Conservation (phyloP, 208 protist species). For the Acanthamoeba sp. region DNA sequence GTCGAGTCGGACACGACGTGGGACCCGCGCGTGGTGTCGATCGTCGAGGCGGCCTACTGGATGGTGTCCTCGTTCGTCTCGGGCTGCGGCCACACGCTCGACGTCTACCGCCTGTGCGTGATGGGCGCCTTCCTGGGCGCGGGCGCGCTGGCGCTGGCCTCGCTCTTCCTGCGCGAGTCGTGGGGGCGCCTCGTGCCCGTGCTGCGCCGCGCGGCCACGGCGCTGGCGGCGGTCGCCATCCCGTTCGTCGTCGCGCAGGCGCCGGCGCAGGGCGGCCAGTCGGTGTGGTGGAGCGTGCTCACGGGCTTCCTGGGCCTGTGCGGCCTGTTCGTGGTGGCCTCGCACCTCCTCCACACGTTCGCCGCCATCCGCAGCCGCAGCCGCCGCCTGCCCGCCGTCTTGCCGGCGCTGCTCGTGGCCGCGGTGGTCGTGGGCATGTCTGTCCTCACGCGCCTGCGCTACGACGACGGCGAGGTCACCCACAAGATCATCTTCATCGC, state of each 20-base stretch:
- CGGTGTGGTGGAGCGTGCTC: background rate
- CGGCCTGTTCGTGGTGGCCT: background rate
- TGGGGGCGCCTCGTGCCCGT: background rate
- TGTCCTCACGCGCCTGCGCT: slow-evolving; percentile 1
- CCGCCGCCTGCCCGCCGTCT: background rate
- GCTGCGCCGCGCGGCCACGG: background rate
- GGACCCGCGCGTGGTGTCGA: slow-evolving; percentile 20
- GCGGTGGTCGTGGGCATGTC: slow-evolving; percentile 10
- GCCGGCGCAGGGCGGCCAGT: background rate
- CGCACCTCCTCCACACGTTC: slow-evolving; percentile 42
- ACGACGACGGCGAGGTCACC: background rate
- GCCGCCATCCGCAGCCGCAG: background rate
- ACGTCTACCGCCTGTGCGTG: background rate
- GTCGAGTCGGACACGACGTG: background rate
- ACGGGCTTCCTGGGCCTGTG: slow-evolving; percentile 14
- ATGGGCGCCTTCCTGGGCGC: background rate
- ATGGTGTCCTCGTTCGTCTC: slow-evolving; percentile 29
- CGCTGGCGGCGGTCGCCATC: background rate
- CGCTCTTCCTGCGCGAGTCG: background rate
- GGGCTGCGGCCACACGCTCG: background rate
- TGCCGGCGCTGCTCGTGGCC: background rate
- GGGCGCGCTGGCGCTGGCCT: background rate
- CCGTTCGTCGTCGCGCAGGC: slow-evolving; percentile 63
- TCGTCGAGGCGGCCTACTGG: slow-evolving; percentile 53
- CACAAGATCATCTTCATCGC: background rate